Percentiles rank a stretch among this genome's conserved stretches.
These are phyloP conservation scores for Rhizodiscina lignyota DNA, from an alignment of 495 filamentous ascomycete genomes.

Conservation along the genomic window DNA sequence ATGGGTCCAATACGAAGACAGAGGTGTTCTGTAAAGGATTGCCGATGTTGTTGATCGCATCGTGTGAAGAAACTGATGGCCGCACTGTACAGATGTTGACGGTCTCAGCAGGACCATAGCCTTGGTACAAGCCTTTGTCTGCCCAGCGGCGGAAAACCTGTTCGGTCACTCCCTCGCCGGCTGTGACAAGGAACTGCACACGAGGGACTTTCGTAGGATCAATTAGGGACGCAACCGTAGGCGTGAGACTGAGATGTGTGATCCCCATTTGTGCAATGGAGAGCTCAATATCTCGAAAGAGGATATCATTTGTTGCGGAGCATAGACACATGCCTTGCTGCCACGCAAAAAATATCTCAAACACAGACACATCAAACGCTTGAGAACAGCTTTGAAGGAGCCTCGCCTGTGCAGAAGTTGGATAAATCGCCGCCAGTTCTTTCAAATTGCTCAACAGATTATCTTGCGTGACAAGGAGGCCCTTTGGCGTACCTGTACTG, in stretches of 20 bases:
- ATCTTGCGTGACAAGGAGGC: slow-evolving; percentile 48
- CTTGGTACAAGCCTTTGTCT: slow-evolving; percentile 45
- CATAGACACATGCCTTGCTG: slow-evolving; percentile 55
- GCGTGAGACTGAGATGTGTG: slow-evolving; percentile 65
- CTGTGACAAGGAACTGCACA: slow-evolving; percentile 50
- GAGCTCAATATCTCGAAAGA: slow-evolving; percentile 46
- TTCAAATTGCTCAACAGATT: slow-evolving; percentile 54
- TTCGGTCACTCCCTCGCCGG: slow-evolving; percentile 54
- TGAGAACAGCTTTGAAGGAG: slow-evolving; percentile 59
- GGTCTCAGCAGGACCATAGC: slow-evolving; percentile 57
- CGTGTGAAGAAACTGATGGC: slow-evolving; percentile 24
- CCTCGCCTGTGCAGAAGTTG: slow-evolving; percentile 25
- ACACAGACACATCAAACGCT: slow-evolving; percentile 62
- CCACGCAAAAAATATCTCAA: slow-evolving; percentile 71
- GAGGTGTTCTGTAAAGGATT: slow-evolving; percentile 52
- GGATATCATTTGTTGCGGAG: slow-evolving; percentile 43
- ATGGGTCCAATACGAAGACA: slow-evolving; percentile 39
- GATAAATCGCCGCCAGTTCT: slow-evolving; percentile 41
- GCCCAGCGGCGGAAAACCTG: slow-evolving; percentile 50
- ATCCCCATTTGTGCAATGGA: slow-evolving; percentile 38
- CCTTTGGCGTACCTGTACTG: slow-evolving; percentile 50
- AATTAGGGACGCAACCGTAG: slow-evolving; percentile 55
- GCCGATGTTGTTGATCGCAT: slow-evolving; percentile 43
- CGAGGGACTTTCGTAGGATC: slow-evolving; percentile 41
- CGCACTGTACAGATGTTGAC: slow-evolving; percentile 60